phyloP scores from a whole-genome alignment of 331 rosid genomes.

The Acacia concinna region DNA sequence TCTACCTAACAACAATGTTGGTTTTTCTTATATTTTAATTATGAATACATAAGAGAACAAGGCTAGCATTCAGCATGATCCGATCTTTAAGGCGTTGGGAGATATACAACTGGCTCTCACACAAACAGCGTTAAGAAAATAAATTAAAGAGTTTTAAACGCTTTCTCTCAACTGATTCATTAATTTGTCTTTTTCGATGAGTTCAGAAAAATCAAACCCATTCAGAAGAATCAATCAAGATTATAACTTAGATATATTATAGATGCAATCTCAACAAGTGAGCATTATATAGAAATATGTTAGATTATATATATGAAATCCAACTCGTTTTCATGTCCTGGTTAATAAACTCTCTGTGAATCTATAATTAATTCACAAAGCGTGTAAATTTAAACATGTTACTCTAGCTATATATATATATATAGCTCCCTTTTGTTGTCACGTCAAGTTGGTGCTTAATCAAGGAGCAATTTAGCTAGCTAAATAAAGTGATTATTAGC shows the following conservation, averaged over 20 bases:
- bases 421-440: conserved; percentile 1
- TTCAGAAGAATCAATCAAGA: conserved; percentile 15
- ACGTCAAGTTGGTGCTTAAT: conserved; percentile 27
- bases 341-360: conserved; percentile 22
- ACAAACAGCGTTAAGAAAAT: background rate
- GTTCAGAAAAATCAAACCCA: conserved; percentile 18
- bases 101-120: conserved; percentile 28
- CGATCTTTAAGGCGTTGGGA: background rate
- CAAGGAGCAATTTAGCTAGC: background rate
- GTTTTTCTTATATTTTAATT: background rate
- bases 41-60: background rate
- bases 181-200: conserved; percentile 36
- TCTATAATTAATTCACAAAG: conserved; percentile 16
- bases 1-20: background rate
- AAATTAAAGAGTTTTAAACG: background rate
- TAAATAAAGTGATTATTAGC: conserved; percentile 11
- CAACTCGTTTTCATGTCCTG: conserved; percentile 36
- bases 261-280: conserved; percentile 37
- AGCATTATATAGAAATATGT: conserved; percentile 3
- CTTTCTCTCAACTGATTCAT: background rate
- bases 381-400: background rate
- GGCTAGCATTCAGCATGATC: background rate
- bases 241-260: conserved; percentile 26
- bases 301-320: conserved; percentile 30
- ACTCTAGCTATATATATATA: background rate